Conservation (phyloP, 1,139 yeast genomes). For the Geotrichum restrictum region DNA sequence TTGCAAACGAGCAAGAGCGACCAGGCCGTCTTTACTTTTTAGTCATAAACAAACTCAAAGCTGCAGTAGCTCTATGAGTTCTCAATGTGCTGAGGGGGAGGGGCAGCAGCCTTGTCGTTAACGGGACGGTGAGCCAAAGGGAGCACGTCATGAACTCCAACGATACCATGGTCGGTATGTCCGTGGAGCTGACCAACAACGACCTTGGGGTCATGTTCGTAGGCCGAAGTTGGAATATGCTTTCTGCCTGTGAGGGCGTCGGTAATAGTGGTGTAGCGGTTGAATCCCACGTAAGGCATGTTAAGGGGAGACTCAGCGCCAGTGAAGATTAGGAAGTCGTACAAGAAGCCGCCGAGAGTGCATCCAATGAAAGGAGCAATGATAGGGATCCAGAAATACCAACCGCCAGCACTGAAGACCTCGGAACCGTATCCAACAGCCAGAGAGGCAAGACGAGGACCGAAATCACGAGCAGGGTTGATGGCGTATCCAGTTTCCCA, state of each 20-base stretch:
- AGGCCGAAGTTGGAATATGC: background rate
- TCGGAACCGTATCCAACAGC: conserved; percentile 46
- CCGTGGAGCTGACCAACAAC: conserved; percentile 21
- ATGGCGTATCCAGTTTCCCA: conserved; percentile 52
- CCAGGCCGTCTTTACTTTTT: background rate
- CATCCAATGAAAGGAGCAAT: conserved; percentile 47
- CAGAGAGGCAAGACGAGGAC: conserved; percentile 48
- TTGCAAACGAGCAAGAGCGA: too few species aligned
- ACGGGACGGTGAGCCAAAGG: conserved; percentile 13
- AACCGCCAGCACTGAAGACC: conserved; percentile 41
- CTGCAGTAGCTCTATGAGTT: conserved; percentile 2
- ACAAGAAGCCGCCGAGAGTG: conserved; percentile 44
- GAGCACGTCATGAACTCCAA: conserved; percentile 15
- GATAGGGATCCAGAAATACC: conserved; percentile 52
- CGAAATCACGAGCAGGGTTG: conserved; percentile 52
- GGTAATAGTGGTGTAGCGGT: conserved; percentile 1
- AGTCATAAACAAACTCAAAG: background rate
- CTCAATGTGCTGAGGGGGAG: conserved; percentile 16
- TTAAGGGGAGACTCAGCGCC: conserved; percentile 50
- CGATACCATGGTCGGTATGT: conserved; percentile 17
- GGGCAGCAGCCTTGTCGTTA: conserved; percentile 12
- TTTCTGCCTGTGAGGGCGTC: background rate
- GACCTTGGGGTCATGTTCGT: conserved; percentile 17
- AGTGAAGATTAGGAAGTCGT: conserved; percentile 48
- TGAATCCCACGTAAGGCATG: conserved; percentile 38